Conservation (phyloP, 2,329 filamentous ascomycete genomes). For the Aspergillus sp. region DNA sequence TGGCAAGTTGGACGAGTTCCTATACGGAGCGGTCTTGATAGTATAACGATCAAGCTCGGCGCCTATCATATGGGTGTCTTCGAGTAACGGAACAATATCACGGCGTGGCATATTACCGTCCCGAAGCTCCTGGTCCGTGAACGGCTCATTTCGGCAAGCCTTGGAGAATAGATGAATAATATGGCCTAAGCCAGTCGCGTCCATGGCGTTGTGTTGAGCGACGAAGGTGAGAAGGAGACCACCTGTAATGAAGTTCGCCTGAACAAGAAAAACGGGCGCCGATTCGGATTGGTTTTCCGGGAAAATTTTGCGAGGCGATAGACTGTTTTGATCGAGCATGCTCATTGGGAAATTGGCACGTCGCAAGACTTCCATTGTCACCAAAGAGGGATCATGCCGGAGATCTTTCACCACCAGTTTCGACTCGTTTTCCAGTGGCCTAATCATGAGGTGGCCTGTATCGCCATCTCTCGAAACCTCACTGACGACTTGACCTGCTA, state of each 20-base stretch:
- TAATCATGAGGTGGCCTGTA: constrained; percentile 38
- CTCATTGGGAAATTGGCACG: constrained; percentile 40
- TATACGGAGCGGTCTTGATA: constrained; percentile 21
- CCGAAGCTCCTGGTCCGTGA: constrained; percentile 42
- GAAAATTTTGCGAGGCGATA: constrained; percentile 41
- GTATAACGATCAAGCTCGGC: constrained; percentile 1
- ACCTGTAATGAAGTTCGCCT: constrained; percentile 21
- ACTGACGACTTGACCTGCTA: constrained; percentile 42
- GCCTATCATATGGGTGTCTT: constrained; percentile 15
- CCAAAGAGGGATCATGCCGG: constrained; percentile 27
- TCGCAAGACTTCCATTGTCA: constrained; percentile 36
- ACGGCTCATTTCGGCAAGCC: constrained; percentile 43
- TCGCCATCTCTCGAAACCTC: constrained; percentile 22
- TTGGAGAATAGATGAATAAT: constrained; percentile 47
- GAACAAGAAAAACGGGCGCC: constrained; percentile 4
- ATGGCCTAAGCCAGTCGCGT: constrained; percentile 47
- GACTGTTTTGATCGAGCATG: constrained; percentile 44
- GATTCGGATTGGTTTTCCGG: constrained; percentile 15
- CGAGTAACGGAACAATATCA: constrained; percentile 37
- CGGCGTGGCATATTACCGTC: constrained; percentile 40
- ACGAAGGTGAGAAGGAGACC: constrained; percentile 49
- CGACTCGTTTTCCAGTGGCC: constrained; percentile 24
- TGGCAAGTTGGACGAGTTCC: not conserved
- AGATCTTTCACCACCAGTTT: constrained; percentile 41
- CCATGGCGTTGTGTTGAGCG: constrained; percentile 48